Conservation (phyloP, 257 asterid species). For the Penstemon eatonii region DNA sequence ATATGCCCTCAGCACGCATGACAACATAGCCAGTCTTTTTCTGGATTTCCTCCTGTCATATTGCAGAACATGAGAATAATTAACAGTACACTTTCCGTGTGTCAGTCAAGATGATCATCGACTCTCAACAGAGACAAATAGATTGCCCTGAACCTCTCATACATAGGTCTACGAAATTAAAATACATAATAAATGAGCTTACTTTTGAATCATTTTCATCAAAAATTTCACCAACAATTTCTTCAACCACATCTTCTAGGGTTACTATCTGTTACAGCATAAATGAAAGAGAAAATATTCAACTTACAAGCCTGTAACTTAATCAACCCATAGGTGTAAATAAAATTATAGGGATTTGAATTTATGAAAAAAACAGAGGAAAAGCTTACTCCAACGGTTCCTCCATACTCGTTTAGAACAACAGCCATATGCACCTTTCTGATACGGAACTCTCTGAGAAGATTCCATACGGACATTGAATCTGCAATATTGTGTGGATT, state of each 20-base stretch:
- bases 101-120: too few relatives aligned
- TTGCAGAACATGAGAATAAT: constrained; percentile 20
- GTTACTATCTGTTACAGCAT: constrained; percentile 75
- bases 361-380: constrained; percentile 11
- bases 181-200: constrained; percentile 30
- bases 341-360: constrained; percentile 13
- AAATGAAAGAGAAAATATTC: constrained; percentile 22
- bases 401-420: constrained; percentile 97
- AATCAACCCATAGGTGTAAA: constrained; percentile 13
- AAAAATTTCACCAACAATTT: constrained; percentile 98
- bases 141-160: background rate
- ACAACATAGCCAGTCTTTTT: constrained; percentile 94
- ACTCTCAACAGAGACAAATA: background rate
- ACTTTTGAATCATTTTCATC: constrained; percentile 98
- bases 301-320: constrained; percentile 26
- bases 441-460: constrained; percentile 98
- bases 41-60: constrained; percentile 91
- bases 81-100: too few relatives aligned
- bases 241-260: constrained; percentile 99
- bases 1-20: constrained; percentile 95
- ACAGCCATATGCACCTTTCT: constrained; percentile 99
- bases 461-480: constrained; percentile 99
- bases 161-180: background rate
- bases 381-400: constrained; percentile 92
- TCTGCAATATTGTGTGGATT: constrained; percentile 49